A percentile compares a stretch with the other conserved stretches of the same genome.
phyloP scores from a whole-genome alignment of 495 filamentous ascomycete species.

The Penicillium waksmanii region DNA sequence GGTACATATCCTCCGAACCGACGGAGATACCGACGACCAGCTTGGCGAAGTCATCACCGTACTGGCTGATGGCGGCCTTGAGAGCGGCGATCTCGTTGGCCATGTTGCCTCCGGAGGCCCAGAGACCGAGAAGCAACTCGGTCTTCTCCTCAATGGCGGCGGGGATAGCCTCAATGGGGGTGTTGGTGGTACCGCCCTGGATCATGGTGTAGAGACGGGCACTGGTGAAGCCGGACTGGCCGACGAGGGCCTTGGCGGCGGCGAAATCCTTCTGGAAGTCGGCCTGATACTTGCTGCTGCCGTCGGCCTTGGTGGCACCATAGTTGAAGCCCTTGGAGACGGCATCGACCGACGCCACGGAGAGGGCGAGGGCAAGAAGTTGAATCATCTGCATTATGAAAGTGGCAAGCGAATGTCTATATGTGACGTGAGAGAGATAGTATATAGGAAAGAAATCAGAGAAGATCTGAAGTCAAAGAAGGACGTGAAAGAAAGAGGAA shows the following conservation, averaged over 20 bases:
- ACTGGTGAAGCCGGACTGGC: constrained; percentile 73
- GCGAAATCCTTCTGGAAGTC: constrained; percentile 75
- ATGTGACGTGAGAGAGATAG: neutral
- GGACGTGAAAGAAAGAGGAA: constrained; percentile 9
- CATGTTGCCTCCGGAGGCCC: constrained; percentile 73
- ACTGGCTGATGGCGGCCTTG: constrained; percentile 61
- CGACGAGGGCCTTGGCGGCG: constrained; percentile 67
- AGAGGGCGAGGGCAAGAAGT: constrained; percentile 49
- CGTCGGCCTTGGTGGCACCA: constrained; percentile 65
- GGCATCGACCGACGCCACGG: constrained; percentile 48
- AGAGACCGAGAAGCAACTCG: constrained; percentile 74
- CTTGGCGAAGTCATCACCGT: constrained; percentile 62
- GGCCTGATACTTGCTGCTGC: constrained; percentile 60
- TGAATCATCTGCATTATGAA: constrained; percentile 42
- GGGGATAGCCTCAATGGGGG: constrained; percentile 70
- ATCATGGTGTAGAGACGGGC: constrained; percentile 70
- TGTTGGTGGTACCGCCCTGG: constrained; percentile 61
- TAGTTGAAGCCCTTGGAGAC: constrained; percentile 82
- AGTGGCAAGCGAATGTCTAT: constrained; percentile 12
- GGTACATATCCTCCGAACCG: constrained; percentile 89
- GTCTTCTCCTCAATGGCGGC: constrained; percentile 77
- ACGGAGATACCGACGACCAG: constrained; percentile 86
- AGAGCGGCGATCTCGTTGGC: constrained; percentile 72
- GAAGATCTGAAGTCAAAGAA: constrained; percentile 1
- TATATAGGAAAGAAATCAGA: constrained; percentile 10